A percentile compares a stretch with the other conserved stretches of the same genome.
Evolutionary conservation across 1,284 basidiomycete genomes (phyloP).

Genomic region (Fomitopsis pinicola): DNA sequence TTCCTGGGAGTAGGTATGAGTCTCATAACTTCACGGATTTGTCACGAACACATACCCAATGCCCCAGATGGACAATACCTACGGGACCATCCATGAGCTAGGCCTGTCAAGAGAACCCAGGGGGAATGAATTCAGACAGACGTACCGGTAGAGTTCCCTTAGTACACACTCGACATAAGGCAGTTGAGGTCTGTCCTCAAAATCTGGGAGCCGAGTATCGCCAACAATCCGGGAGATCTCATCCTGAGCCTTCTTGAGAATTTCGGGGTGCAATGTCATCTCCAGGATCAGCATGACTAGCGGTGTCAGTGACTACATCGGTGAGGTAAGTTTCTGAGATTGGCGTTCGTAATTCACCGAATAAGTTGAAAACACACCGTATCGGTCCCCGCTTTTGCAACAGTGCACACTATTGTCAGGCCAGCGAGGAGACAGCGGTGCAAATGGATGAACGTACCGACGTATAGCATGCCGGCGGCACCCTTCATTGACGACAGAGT

Average conservation of each 20-base stretch:
- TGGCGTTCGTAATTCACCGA: no score
- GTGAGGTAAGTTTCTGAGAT: neutral
- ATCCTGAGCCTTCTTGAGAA: slow-evolving; percentile 5
- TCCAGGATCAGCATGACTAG: slow-evolving; percentile 9
- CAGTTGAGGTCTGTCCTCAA: slow-evolving; percentile 9
- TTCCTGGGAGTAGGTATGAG: neutral
- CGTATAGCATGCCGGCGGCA: slow-evolving; percentile 52
- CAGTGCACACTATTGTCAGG: no score
- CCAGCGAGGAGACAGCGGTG: no score
- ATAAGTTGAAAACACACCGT: neutral
- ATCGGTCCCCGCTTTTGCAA: neutral
- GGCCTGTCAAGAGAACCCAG: no score
- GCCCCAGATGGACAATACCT: neutral
- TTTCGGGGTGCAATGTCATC: slow-evolving; percentile 12
- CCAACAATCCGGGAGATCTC: slow-evolving; percentile 11
- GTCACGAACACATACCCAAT: neutral
- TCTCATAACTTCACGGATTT: no score
- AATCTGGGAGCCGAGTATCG: slow-evolving; percentile 9
- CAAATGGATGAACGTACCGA: neutral
- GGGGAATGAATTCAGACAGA: neutral
- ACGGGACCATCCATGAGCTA: no score
- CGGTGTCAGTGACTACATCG: slow-evolving; percentile 23
- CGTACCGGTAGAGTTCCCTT: slow-evolving; percentile 15
- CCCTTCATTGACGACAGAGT: slow-evolving; percentile 49
- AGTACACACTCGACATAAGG: slow-evolving; percentile 7